These are phyloP conservation scores for Aurantiochytrium sp. DNA, from an alignment of 108 stramenopile species.

Conservation along the genomic window DNA sequence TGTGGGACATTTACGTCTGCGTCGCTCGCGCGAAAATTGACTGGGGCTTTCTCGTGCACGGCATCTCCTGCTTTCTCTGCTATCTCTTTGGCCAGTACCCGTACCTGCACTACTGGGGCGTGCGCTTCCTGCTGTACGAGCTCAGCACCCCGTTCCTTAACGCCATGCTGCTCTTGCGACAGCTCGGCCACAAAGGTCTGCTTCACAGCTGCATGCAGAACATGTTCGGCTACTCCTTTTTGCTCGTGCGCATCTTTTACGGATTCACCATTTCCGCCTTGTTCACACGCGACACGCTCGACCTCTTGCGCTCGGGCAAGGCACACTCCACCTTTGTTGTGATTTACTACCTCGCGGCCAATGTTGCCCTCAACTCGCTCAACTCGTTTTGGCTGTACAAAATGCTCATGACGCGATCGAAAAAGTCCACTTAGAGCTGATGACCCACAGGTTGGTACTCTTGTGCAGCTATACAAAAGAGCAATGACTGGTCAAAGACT, in stretches of 20 bases:
- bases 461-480: no score
- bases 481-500: no score
- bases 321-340: background rate
- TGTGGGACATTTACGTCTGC: background rate
- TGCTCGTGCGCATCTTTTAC: background rate
- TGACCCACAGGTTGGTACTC: background rate
- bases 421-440: background rate
- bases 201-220: background rate
- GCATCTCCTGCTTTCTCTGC: background rate
- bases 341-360: background rate
- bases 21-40: background rate
- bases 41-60: background rate
- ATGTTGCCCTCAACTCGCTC: background rate
- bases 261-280: background rate
- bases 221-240: background rate
- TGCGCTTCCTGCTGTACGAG: background rate
- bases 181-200: background rate
- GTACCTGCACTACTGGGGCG: constrained; percentile 13
- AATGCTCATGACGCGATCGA: background rate
- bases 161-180: background rate
- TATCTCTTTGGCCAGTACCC: constrained; percentile 4
- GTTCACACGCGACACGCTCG: background rate
- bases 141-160: background rate
- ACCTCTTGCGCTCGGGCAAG: background rate
- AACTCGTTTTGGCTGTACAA: background rate